Base-by-base conservation (phyloP, 768 basidiomycete species). In the Lactarius quietus region DNA sequence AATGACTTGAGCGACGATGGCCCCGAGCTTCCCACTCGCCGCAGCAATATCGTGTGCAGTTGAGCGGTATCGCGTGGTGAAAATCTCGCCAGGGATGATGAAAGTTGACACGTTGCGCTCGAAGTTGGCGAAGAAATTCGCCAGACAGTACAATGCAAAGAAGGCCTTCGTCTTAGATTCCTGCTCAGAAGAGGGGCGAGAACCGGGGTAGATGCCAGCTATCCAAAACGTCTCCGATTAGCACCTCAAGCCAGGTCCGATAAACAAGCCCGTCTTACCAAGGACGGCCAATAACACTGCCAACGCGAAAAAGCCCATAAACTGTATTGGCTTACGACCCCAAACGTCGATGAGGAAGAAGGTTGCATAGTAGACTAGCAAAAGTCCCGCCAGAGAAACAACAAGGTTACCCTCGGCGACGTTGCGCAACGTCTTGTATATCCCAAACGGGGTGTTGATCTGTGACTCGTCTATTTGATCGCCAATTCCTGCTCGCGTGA, bases 261-360 rank as follows among this genome's bases (percentile, higher is more conserved):
- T 28, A 10, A 8, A 15, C n/a, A 18, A 15, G 0, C 18, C n/a
- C n/a, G 14, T 75, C 81, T 54, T 74, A 88, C 88, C 88, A 81
- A 93, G 83, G 71, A 84, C 77, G 69, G 86, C 56, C 73, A 92
- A 89, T 33, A 90, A 74, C 54, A 85, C 70, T 35, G 88, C 86
- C 66, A 92, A 83, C 31, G 85, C 35, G 61, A 63, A 75, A 79
- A 93, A 93, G 36, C 91, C 91, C 82, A 90, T 83, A 45, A 89
- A 77, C 73, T 93, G 91, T 57, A 93, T 87, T 57, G 88, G 87
- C 77, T 87, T 92, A 73, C 92, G 85, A 36, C 92, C 92, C 88
- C 89, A 90, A 1, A 70, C 68, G 70, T 93, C 92, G 67, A 94
- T 85, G 70, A 92, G 72, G 39, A 89, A 70, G 74, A 85, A 79